These are phyloP conservation scores for Lepiota brunneoincarnata DNA, from an alignment of 768 basidiomycete species.

Conservation along the genomic window DNA sequence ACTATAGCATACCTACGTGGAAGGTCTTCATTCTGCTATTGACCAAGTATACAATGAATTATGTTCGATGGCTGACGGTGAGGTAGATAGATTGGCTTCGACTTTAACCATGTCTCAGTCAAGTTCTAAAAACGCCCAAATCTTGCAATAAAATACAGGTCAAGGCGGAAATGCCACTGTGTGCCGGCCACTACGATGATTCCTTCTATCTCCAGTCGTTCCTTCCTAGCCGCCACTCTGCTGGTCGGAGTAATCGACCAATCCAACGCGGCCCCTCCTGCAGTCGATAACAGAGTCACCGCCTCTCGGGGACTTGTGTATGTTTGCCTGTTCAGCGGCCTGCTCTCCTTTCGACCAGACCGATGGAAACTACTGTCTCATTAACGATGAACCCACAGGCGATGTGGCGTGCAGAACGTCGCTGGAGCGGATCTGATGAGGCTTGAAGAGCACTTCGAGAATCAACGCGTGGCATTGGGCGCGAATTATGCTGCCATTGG, in stretches of 20 bases:
- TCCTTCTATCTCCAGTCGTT: neutral
- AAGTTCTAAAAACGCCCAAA: too few relatives aligned
- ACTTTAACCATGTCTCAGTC: too few relatives aligned
- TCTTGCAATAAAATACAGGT: too few relatives aligned
- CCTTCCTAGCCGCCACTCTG: constrained; percentile 1
- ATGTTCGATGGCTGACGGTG: too few relatives aligned
- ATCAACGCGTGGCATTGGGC: neutral
- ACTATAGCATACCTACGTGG: too few relatives aligned
- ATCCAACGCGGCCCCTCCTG: neutral
- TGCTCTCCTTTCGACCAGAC: neutral
- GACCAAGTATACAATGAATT: too few relatives aligned
- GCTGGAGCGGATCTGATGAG: neutral
- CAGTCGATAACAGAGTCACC: neutral
- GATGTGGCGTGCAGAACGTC: constrained; percentile 3
- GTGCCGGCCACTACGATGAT: neutral
- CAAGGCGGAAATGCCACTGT: neutral
- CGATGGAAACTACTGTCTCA: too few relatives aligned
- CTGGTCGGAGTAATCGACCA: neutral
- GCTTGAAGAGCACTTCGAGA: constrained; percentile 1
- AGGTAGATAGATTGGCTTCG: too few relatives aligned
- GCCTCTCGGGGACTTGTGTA: neutral
- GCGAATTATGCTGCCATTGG: neutral
- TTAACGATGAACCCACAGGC: neutral
- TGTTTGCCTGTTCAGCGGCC: neutral
- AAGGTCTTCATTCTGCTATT: too few relatives aligned